Conservation (phyloP, 1,284 basidiomycete genomes). For the Cutaneotrichosporon sp. region DNA sequence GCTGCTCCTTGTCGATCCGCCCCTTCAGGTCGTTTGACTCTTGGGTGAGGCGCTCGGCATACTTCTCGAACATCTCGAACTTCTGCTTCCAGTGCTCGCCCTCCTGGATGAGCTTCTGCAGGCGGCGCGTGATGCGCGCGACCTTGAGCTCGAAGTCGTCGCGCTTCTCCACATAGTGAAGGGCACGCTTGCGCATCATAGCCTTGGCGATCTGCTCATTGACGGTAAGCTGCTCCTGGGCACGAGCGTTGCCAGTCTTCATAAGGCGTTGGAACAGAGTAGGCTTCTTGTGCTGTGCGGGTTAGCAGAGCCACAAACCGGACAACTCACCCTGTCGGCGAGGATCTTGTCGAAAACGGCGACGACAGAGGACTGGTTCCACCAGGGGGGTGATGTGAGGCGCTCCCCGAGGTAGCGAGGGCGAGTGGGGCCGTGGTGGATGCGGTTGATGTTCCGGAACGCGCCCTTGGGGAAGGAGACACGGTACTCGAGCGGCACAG, state of each 20-base stretch:
- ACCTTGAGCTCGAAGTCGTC: constrained; percentile 84
- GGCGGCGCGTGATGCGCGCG: constrained; percentile 46
- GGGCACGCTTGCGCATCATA: constrained; percentile 65
- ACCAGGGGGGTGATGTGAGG: constrained; percentile 86
- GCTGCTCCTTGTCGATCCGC: constrained; percentile 54
- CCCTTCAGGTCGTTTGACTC: constrained; percentile 55
- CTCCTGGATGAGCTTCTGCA: constrained; percentile 56
- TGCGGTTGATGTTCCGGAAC: constrained; percentile 54
- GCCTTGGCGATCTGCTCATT: constrained; percentile 81
- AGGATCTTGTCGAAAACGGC: constrained; percentile 85
- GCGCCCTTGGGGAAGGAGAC: constrained; percentile 88
- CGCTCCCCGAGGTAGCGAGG: constrained; percentile 55
- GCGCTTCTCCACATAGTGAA: constrained; percentile 85
- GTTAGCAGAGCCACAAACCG: constrained; percentile 19
- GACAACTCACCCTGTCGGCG: constrained; percentile 69
- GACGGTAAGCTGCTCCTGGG: constrained; percentile 69
- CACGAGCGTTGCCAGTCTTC: constrained; percentile 64
- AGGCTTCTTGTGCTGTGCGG: constrained; percentile 75
- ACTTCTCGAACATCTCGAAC: constrained; percentile 56
- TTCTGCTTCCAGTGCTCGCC: constrained; percentile 56
- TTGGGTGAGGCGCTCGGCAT: constrained; percentile 53
- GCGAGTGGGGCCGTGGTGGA: constrained; percentile 32
- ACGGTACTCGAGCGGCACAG: constrained; percentile 71
- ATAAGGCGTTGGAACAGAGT: constrained; percentile 82
- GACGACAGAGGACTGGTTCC: constrained; percentile 84